Conservation (phyloP, 306 rosid species). For the Ormosia semicastrata region DNA sequence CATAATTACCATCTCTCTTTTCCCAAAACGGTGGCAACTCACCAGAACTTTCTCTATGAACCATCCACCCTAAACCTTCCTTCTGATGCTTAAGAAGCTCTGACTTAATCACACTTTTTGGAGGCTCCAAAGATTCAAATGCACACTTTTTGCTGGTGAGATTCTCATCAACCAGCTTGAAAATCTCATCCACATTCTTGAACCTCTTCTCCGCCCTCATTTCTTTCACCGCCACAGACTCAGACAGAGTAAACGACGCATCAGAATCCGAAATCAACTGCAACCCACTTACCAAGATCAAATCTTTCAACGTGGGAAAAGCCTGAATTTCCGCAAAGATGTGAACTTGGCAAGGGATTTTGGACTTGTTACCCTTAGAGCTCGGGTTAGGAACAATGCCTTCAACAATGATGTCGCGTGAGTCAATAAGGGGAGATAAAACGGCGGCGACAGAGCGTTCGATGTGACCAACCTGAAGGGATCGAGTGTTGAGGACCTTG, state of each 20-base stretch:
- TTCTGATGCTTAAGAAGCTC: constrained; percentile 70
- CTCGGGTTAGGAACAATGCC: constrained; percentile 61
- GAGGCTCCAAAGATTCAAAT: constrained; percentile 46
- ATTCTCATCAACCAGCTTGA: constrained; percentile 31
- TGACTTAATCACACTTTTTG: constrained; percentile 38
- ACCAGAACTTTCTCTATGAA: constrained; percentile 49
- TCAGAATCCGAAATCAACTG: constrained; percentile 38
- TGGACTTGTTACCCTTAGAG: constrained; percentile 18
- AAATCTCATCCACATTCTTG: constrained; percentile 49
- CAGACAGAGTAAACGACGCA: constrained; percentile 58
- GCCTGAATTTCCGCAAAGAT: constrained; percentile 39
- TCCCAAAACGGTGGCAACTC: constrained; percentile 85
- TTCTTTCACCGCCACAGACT: constrained; percentile 58
- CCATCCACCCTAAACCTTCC: constrained; percentile 71
- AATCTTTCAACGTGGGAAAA: constrained; percentile 28
- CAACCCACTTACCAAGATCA: constrained; percentile 39
- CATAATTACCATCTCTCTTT: constrained; percentile 43
- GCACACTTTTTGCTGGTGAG: constrained; percentile 23
- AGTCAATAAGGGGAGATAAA: constrained; percentile 62
- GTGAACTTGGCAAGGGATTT: constrained; percentile 67
- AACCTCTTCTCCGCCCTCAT: constrained; percentile 19
- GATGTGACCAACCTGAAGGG: constrained; percentile 55
- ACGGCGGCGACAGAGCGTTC: constrained; percentile 57
- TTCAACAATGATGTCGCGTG: constrained; percentile 37
- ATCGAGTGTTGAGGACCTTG: constrained; percentile 54